phyloP scores from a whole-genome alignment of 2,329 filamentous ascomycete species.

The Cadophora sp. region DNA sequence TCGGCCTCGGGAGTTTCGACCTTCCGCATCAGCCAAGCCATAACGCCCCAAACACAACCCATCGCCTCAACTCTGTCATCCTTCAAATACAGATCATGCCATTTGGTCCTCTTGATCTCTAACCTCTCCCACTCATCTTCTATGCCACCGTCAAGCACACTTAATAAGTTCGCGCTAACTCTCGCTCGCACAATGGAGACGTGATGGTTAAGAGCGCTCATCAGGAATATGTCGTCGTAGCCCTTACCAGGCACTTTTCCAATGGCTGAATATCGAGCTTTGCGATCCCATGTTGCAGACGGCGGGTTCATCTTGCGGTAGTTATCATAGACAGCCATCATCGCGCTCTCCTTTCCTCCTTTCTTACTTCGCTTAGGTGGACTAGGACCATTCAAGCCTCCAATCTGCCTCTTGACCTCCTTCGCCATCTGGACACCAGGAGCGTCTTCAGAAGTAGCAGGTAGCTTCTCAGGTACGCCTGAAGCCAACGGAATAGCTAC shows the following conservation, averaged over 20 bases:
- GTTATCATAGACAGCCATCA: slow-evolving; percentile 65
- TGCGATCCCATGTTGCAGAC: slow-evolving; percentile 64
- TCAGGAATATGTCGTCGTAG: slow-evolving; percentile 67
- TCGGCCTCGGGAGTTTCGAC: slow-evolving; percentile 21
- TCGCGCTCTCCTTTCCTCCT: slow-evolving; percentile 38
- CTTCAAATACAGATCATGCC: slow-evolving; percentile 65
- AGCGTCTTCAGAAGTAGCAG: not conserved
- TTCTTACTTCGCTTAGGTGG: slow-evolving; percentile 33
- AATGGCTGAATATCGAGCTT: slow-evolving; percentile 63
- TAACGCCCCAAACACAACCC: slow-evolving; percentile 63
- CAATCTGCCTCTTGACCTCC: slow-evolving; percentile 31
- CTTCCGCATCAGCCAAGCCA: slow-evolving; percentile 64
- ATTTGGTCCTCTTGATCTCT: slow-evolving; percentile 62
- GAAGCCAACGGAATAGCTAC: not conserved
- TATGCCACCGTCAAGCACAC: slow-evolving; percentile 59
- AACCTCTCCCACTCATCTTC: slow-evolving; percentile 48
- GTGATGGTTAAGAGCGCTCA: slow-evolving; percentile 68
- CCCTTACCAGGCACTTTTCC: slow-evolving; percentile 55
- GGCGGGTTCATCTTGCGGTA: slow-evolving; percentile 68
- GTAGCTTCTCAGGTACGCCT: slow-evolving; percentile 16
- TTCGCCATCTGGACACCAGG: slow-evolving; percentile 20
- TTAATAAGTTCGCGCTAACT: slow-evolving; percentile 60
- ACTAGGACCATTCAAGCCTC: slow-evolving; percentile 31
- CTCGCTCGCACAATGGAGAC: slow-evolving; percentile 63
- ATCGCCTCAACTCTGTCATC: slow-evolving; percentile 63